Percentiles rank a stretch among this genome's conserved stretches.
Conservation (phyloP, 805 yeast genomes). For the Hanseniaspora valbyensis region DNA sequence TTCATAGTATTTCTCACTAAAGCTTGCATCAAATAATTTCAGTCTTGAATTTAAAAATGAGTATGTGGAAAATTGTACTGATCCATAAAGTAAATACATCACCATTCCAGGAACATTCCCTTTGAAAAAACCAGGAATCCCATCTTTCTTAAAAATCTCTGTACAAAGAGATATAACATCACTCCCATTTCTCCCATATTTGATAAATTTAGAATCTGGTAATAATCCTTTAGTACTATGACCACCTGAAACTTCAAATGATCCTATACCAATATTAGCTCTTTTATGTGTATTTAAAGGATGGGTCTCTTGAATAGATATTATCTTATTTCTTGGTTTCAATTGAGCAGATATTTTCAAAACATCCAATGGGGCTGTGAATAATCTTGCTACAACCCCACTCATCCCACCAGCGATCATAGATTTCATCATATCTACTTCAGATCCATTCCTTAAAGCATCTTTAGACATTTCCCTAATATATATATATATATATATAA, state of each 20-base stretch:
- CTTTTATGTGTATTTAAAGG: slow-evolving; percentile 1
- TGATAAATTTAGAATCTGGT: slow-evolving; percentile 2
- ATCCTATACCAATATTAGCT: slow-evolving; percentile 8
- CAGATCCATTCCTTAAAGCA: slow-evolving; percentile 41
- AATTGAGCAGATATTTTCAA: slow-evolving; percentile 27
- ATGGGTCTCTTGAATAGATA: background rate
- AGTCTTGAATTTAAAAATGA: slow-evolving; percentile 41
- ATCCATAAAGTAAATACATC: slow-evolving; percentile 78
- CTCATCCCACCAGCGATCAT: slow-evolving; percentile 60
- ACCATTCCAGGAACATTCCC: slow-evolving; percentile 89
- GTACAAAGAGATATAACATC: slow-evolving; percentile 14
- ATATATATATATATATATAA: no score
- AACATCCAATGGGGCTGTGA: slow-evolving; percentile 31
- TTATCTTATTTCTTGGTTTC: slow-evolving; percentile 16
- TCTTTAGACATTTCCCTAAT: slow-evolving; percentile 30
- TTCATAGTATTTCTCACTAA: slow-evolving; percentile 14
- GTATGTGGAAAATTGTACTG: slow-evolving; percentile 68
- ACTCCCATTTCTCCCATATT: slow-evolving; percentile 6
- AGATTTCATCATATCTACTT: slow-evolving; percentile 43
- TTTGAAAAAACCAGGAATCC: slow-evolving; percentile 76
- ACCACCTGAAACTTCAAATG: slow-evolving; percentile 3
- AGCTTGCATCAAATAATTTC: slow-evolving; percentile 21
- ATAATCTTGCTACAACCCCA: slow-evolving; percentile 44
- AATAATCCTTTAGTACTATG: background rate
- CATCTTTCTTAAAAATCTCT: slow-evolving; percentile 49